Base-by-base conservation (phyloP, 768 basidiomycete genomes). In the Hydnomerulius pinastri region DNA sequence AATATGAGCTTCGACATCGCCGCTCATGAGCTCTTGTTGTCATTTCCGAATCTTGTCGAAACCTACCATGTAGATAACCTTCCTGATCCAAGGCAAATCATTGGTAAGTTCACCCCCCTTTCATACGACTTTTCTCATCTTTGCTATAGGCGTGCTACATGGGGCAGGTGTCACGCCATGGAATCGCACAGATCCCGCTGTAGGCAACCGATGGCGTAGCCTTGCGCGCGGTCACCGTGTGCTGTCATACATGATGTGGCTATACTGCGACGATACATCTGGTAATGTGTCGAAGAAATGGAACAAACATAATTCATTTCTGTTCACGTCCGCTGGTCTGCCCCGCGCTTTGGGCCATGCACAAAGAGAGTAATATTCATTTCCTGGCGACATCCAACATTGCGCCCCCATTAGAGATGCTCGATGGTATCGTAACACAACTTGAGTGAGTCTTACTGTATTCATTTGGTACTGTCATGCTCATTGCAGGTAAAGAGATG, bases 281-380 rank as follows among this genome's bases (percentile, higher is more conserved):
- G 77, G 76, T 0, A 77, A 77, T 50, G 28, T 56, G 0, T 77
- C 74, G 0, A 79, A 79, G 53, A 75, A 75, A 51, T 77, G 76
- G 75, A 78, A 77, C 50, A 65, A 73, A 43, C 76, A 77, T 44
- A 74, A 77, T 50, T 65, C 58, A 4, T 70, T 72, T 38, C 61
- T 76, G 0, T 69, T 75, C 36, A 71, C 67, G 0, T 53, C 62
- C 1, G 73, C 73, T 9, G 73, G 74, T 1, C 63, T 77, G 1
- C 72, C 72, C 0, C 65, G 58, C 0, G 48, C 50, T 6, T 39
- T 68, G n/a, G n/a, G n/a, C n/a, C 2, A 43, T 55, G 0, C 63
- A 70, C 5, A 54, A 63, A 33, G 69, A 71, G 27, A 71, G 65
- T 40, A 72, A 75, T 51, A 59, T 76, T 3, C 73, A 76, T 55